Evolutionary conservation across 192 early-diverging fungal species (phyloP).

Genomic region (Backusella parvicylindrica): DNA sequence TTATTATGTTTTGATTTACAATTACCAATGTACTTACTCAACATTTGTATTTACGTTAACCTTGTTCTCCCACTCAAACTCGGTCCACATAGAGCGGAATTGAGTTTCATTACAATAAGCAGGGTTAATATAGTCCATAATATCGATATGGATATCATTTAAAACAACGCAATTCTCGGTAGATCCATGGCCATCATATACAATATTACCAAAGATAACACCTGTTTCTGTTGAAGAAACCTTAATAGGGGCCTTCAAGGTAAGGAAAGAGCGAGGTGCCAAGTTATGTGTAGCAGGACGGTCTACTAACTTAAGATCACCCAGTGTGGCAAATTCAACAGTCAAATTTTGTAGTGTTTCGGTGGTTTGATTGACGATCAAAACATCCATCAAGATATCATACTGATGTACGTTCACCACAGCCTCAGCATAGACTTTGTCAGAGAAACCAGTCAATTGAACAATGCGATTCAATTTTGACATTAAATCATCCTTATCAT

Average conservation of each 20-base stretch:
- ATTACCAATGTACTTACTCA: constrained; percentile 47
- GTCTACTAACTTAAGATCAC: constrained; percentile 97
- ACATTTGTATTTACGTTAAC: constrained; percentile 95
- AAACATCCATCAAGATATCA: constrained; percentile 92
- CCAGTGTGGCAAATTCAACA: constrained; percentile 98
- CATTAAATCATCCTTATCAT: constrained; percentile 71
- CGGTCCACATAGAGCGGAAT: constrained; percentile 98
- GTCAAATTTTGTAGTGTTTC: constrained; percentile 95
- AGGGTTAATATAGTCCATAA: constrained; percentile 99
- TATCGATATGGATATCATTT: constrained; percentile 98
- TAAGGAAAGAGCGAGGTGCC: constrained; percentile 90
- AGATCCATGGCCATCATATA: constrained; percentile 90
- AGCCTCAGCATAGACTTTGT: constrained; percentile 97
- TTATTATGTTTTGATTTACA: neutral
- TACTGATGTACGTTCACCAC: constrained; percentile 97
- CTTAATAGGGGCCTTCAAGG: constrained; percentile 98
- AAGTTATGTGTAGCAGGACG: constrained; percentile 84
- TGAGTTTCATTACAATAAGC: constrained; percentile 86
- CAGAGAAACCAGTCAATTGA: constrained; percentile 96
- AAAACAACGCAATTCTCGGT: constrained; percentile 93
- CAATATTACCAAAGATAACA: constrained; percentile 97
- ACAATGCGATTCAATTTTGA: constrained; percentile 94
- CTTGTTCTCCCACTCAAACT: constrained; percentile 99
- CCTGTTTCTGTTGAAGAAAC: constrained; percentile 97
- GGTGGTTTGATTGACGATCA: constrained; percentile 95